Evolutionary conservation across 768 basidiomycete species (phyloP), one percentile per base, ranked within the genome.

Genomic region (Lactifluus pinguis): DNA sequence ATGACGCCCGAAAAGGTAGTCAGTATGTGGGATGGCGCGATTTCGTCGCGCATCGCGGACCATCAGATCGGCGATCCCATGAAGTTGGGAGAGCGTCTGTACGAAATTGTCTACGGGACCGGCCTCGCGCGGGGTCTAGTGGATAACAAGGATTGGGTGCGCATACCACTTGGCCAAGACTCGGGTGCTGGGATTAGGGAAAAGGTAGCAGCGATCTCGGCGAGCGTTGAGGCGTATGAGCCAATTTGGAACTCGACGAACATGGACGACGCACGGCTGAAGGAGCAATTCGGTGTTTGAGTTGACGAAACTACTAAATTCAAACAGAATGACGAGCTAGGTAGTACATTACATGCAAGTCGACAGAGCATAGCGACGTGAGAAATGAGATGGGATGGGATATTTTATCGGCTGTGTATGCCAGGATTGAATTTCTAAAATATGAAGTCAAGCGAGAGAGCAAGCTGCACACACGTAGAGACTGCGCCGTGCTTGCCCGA

Each of bases 401-500:
- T 25, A 25, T 25, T 25, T 25, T 2, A 25, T 25, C 25, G 25
- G 25, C 25, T 25, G 1, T 25, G 25, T 25, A 25, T 25, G 25
- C 25, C 2, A 2, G 74, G 57, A 74, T 76, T 6, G 75, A 59
- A 30, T 62, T 53, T 15, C 61, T 57, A 36, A 25, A 38, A 19
- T 48, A 17, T 21, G 14, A 41, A 34, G 15, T 42, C 51, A 25
- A 19, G 19, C 3, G 42, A 11, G 30, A 38, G 39, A 34, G 25
- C 3, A 42, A 62, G 45, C 55, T 17, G 9, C 25, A 65, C 78
- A 71, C 69, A 81, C 84, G 83, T 83, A 64, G 85, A 71, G 53
- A 83, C 78, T 32, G 71, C 83, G 44, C 85, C 84, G 61, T 85
- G 85, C 7, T 76, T 15, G 82, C 85, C 85, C 84, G 85, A 7